These are phyloP conservation scores for Camellia sinensis DNA, from an alignment of 148 eudicot genomes.

Conservation along the genomic window DNA sequence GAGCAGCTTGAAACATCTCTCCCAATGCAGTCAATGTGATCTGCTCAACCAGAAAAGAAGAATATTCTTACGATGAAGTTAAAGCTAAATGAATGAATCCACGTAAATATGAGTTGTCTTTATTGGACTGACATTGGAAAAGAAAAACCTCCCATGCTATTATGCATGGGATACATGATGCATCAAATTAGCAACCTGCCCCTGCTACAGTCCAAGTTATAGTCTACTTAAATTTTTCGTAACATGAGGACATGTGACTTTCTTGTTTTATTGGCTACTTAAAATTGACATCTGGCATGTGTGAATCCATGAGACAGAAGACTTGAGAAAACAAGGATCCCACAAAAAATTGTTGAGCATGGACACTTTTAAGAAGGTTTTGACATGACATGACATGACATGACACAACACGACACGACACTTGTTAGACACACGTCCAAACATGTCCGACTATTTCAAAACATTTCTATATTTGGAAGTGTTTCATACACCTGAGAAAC, in stretches of 20 bases:
- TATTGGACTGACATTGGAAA: not conserved
- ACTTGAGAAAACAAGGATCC: not conserved
- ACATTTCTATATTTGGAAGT: no score
- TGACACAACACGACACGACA: no score
- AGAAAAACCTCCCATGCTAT: not conserved
- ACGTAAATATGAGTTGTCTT: not conserved
- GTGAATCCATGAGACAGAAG: not conserved
- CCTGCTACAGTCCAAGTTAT: not conserved
- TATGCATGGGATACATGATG: conserved; percentile 1
- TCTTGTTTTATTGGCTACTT: not conserved
- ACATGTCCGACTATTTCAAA: no score
- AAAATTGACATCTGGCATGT: not conserved
- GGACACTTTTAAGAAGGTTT: no score
- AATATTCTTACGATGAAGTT: not conserved
- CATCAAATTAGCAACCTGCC: not conserved
- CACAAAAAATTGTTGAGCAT: no score
- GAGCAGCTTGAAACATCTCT: conserved; percentile 97
- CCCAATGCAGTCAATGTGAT: conserved; percentile 80
- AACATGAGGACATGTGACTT: not conserved
- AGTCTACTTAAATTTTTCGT: no score
- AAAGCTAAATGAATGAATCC: not conserved
- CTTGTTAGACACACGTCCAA: no score
- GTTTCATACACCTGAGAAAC: no score
- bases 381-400: no score
- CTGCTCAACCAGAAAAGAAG: conserved; percentile 40